Percentiles rank a stretch among this genome's conserved stretches.
Conservation (phyloP, 495 filamentous ascomycete genomes). For the Tuber brumale region DNA sequence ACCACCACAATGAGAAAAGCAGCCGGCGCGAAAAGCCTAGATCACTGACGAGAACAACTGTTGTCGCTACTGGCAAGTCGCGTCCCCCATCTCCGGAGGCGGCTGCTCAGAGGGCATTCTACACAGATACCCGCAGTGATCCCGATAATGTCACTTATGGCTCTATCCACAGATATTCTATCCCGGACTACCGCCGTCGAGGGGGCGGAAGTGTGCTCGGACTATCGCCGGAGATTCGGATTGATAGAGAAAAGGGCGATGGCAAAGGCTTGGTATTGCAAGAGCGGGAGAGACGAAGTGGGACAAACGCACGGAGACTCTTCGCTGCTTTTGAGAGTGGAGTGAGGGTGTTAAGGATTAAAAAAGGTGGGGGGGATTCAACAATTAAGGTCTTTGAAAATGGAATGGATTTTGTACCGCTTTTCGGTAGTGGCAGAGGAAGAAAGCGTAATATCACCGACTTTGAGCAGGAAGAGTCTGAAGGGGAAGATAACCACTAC, state of each 20-base stretch:
- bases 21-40: conserved; percentile 14
- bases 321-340: conserved; percentile 44
- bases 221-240: conserved; percentile 45
- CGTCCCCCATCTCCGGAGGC: conserved; percentile 31
- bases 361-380: conserved; percentile 26
- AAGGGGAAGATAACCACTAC: conserved; percentile 55
- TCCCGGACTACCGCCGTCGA: conserved; percentile 54
- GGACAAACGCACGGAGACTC: conserved; percentile 33
- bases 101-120: conserved; percentile 29
- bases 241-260: conserved; percentile 50
- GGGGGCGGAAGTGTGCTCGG: conserved; percentile 59
- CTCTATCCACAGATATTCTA: conserved; percentile 54
- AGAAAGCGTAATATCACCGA: conserved; percentile 32
- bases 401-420: conserved; percentile 47
- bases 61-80: conserved; percentile 11
- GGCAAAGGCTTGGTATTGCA: conserved; percentile 48
- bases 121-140: conserved; percentile 57
- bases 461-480: conserved; percentile 33
- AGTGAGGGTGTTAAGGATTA: conserved; percentile 44
- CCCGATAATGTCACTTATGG: conserved; percentile 56
- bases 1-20: conserved; percentile 13
- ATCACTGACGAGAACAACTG: conserved; percentile 8
- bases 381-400: conserved; percentile 37
- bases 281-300: conserved; percentile 28
- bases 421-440: conserved; percentile 41